Base-by-base conservation (phyloP, 139 green algal genomes). In the Tetradesmus lagerheimii region DNA sequence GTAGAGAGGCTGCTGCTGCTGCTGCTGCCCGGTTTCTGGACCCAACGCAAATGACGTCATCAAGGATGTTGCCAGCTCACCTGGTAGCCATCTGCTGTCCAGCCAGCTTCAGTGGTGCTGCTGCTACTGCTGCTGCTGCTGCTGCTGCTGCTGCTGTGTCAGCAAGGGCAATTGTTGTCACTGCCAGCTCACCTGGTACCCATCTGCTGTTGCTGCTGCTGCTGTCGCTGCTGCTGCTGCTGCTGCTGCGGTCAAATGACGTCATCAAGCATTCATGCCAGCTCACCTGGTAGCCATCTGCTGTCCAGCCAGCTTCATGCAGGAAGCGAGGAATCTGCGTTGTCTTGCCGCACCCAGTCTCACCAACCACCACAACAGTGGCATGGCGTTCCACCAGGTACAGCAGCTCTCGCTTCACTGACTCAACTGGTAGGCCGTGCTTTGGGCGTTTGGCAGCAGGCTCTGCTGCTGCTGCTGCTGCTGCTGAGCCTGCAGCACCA, bases 341-440 rank as follows among this genome's bases (percentile, higher is more conserved):
- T 3, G 97, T 98, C 90, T 99, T 99, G 76, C 97, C 97, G 75
- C 94, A 97, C n/a, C 97, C 97, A 0, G 97, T 99, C 89, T 99
- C 98, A 1, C 98, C 98, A 34, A 99, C 97, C 0, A 99, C 91
- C 6, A 99, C 88, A 1, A 99, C 90, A 0, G 89, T 93, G 5
- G 94, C 91, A 83, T 98, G 96, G 0, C 89, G 81, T 81, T 99
- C 96, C 0, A 98, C 91, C 25, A 97, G 91, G 78, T 97, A 98
- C 39, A 98, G 89, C 8, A 99, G 92, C 91, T 98, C 87, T 0
- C 89, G 93, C 47, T 86, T 88, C 71, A 93, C 79, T 1, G 37
- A n/a, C 25, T 80, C 67, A 0, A 92, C 90, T 1, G 93, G 93
- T 41, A 95, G 82, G 29, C n/a, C 74, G 4, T 66, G 20, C 45